Percentiles rank a stretch among this genome's conserved stretches.
Conservation (phyloP, 2,329 filamentous ascomycete genomes). For the Hypoxylon sp. region DNA sequence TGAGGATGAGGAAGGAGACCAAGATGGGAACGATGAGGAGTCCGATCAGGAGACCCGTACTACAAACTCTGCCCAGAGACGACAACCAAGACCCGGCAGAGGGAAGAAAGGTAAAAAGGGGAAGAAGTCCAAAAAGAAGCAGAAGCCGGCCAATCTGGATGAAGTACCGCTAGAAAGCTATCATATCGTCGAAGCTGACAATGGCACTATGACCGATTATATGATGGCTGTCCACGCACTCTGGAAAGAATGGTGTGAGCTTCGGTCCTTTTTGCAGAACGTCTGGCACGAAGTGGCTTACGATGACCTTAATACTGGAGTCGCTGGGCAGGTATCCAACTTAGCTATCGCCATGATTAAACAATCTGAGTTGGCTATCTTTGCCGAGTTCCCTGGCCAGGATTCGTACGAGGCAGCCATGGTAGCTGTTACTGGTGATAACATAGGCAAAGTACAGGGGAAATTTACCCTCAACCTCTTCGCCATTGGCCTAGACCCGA, state of each 20-base stretch:
- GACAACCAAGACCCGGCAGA: constrained; percentile 40
- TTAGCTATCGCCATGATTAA: constrained; percentile 61
- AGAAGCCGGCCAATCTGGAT: constrained; percentile 45
- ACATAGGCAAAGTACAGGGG: constrained; percentile 53
- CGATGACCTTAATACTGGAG: constrained; percentile 60
- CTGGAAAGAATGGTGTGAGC: constrained; percentile 56
- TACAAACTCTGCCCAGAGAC: constrained; percentile 20
- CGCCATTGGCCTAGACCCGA: not conserved
- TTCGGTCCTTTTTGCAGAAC: constrained; percentile 59
- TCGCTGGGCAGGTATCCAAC: constrained; percentile 62
- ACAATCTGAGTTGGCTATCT: constrained; percentile 56
- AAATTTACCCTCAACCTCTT: constrained; percentile 36
- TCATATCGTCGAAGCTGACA: constrained; percentile 59
- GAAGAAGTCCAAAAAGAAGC: constrained; percentile 36
- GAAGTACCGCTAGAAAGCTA: constrained; percentile 63
- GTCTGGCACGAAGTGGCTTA: constrained; percentile 64
- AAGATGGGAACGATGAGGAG: constrained; percentile 35
- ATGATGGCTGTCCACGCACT: constrained; percentile 61
- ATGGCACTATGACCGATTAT: constrained; percentile 59
- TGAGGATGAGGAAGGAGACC: constrained; percentile 43
- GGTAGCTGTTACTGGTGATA: constrained; percentile 58
- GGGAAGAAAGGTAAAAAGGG: constrained; percentile 43
- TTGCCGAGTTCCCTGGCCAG: constrained; percentile 62
- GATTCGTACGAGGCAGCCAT: constrained; percentile 62
- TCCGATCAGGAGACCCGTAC: constrained; percentile 25